phyloP scores from a whole-genome alignment of 257 asterid genomes.

The Fraxinus cuspidata region DNA sequence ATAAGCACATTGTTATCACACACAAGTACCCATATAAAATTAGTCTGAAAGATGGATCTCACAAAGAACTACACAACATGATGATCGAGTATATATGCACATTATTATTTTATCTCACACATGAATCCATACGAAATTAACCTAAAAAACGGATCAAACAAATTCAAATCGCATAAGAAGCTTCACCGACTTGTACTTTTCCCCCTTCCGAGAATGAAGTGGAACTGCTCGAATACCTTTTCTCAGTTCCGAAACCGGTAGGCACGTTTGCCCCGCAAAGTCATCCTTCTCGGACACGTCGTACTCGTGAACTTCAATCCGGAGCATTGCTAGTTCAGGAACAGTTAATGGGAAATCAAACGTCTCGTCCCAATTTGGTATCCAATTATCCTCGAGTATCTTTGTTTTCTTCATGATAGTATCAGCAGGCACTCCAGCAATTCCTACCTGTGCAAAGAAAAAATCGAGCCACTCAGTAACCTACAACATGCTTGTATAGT shows the following conservation, averaged over 20 bases:
- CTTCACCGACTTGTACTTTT: background rate
- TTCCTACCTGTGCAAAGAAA: background rate
- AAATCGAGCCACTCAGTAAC: background rate
- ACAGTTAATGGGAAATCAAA: too few relatives aligned
- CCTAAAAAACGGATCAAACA: too few relatives aligned
- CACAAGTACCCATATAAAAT: too few relatives aligned
- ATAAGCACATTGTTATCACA: too few relatives aligned
- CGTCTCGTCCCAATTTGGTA: conserved; percentile 13
- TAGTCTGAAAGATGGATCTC: too few relatives aligned
- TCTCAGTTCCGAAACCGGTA: background rate
- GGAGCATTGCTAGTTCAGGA: too few relatives aligned
- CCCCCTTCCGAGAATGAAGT: conserved; percentile 12
- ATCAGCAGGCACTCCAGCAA: conserved; percentile 19
- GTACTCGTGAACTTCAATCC: too few relatives aligned
- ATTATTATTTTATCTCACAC: background rate
- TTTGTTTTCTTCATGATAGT: conserved; percentile 5
- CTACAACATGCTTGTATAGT: background rate
- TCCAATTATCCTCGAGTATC: conserved; percentile 10
- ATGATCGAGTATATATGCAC: background rate
- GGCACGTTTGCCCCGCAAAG: too few relatives aligned
- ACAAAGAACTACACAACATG: too few relatives aligned
- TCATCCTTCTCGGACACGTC: too few relatives aligned
- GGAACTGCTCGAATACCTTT: conserved; percentile 10
- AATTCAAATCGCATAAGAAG: too few relatives aligned
- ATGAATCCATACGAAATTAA: background rate